phyloP scores from a whole-genome alignment of 1,139 yeast genomes.

The Casaregolazyma suthepensis region DNA sequence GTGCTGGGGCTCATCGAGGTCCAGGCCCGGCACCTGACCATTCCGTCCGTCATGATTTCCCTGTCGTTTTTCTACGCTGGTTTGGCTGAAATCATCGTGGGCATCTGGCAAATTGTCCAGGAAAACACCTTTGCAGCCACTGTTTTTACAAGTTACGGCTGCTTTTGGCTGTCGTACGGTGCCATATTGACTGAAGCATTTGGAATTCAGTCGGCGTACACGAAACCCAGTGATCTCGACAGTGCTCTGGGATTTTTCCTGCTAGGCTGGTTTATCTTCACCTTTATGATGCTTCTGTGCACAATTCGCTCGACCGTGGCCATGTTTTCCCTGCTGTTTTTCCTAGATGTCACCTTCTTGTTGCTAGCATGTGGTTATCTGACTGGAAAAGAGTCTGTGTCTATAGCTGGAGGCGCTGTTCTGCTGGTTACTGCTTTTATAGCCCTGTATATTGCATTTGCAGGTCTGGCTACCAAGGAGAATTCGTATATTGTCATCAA shows the following conservation, averaged over 20 bases:
- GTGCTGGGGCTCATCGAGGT: conserved; percentile 63
- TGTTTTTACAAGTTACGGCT: conserved; percentile 65
- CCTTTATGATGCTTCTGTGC: conserved; percentile 57
- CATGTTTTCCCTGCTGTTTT: conserved; percentile 61
- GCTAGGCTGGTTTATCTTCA: conserved; percentile 75
- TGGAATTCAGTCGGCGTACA: conserved; percentile 59
- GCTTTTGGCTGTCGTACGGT: conserved; percentile 79
- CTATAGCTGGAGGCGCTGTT: conserved; percentile 72
- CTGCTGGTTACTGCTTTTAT: conserved; percentile 74
- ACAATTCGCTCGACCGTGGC: conserved; percentile 78
- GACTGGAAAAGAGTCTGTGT: conserved; percentile 36
- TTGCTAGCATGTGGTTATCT: conserved; percentile 59
- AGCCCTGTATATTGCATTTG: conserved; percentile 88
- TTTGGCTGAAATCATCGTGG: conserved; percentile 65
- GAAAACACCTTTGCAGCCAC: conserved; percentile 92
- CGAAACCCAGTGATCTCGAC: conserved; percentile 36
- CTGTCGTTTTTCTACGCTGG: conserved; percentile 84
- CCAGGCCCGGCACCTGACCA: conserved; percentile 52
- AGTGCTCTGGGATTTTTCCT: conserved; percentile 70
- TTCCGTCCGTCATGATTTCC: conserved; percentile 57
- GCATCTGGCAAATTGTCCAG: conserved; percentile 61
- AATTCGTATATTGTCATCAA: conserved; percentile 59
- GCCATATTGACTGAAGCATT: conserved; percentile 69
- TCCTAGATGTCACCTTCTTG: conserved; percentile 60
- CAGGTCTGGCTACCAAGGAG: conserved; percentile 74